Base-by-base conservation (phyloP, 352 stramenopile genomes). In the Globisporangium yorkense region DNA sequence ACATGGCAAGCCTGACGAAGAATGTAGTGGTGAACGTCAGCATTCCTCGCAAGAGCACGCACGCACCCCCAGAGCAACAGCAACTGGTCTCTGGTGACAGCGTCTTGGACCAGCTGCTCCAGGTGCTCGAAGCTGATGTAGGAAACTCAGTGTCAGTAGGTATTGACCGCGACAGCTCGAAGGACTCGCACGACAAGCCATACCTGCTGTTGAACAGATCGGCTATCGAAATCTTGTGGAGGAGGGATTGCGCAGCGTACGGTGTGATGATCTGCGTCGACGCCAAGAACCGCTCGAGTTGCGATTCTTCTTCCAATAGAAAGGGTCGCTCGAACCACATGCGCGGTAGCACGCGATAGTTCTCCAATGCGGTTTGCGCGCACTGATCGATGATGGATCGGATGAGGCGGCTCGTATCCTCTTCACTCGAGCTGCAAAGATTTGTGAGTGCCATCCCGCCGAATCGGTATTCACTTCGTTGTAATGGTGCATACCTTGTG, bases 301-400 rank as follows among this genome's bases (percentile, higher is more conserved):
- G 82, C 0, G 82, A 92, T 57, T 88, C 80, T 56, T 90, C 80
- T 56, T 90, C 80, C 27, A 90, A 52, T 37, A 92, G 62, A 27
- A 87, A 92, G 27, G 79, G 80, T 8, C 82, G 70, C 45, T 87
- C 74, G 46, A 84, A 92, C 82, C 82, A 92, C 62, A 92, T 69
- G 24, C 70, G 78, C 20, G 82, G 82, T 5, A 92, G 56, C 10
- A 76, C 69, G 16, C 71, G 70, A 40, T 78, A 58, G 0, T 65
- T 43, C 2, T 66, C 68, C 12, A 88, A 27, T 9, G 80, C 80
- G 24, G 47, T 51, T 35, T 86, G 69, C 2, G 79, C 74, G n/a
- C 82, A 87, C 7, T 68, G 46, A 33, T 89, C 73, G 31, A 89
- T 59, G 16, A 89, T 72, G 15, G 39, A 58, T 21, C 79, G 73